These are phyloP conservation scores for Apiospora arundinis DNA, from an alignment of 2,329 filamentous ascomycete species.

Conservation along the genomic window DNA sequence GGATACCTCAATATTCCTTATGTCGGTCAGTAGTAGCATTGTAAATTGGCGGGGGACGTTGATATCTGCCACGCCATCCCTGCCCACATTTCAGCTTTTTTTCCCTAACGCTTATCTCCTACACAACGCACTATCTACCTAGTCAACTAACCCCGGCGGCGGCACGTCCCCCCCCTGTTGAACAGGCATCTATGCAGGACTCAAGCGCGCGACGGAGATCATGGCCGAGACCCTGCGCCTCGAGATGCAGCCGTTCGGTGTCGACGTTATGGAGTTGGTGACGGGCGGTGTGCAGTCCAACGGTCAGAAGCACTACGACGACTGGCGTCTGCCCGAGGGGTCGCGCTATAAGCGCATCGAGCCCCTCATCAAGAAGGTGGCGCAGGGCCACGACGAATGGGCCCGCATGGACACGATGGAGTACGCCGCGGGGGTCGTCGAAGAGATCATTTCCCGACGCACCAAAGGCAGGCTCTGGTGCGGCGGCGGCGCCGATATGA, in stretches of 20 bases:
- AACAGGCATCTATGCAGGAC: conserved; percentile 30
- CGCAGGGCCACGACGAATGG: conserved; percentile 33
- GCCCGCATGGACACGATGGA: conserved; percentile 33
- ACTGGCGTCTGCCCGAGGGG: conserved; percentile 31
- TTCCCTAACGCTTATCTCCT: neutral
- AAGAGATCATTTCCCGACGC: conserved; percentile 29
- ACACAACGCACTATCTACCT: too few relatives aligned
- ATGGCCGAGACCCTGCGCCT: conserved; percentile 36
- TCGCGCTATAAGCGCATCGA: conserved; percentile 36
- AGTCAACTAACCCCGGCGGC: neutral
- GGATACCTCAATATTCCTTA: conserved; percentile 24
- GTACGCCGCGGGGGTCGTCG: conserved; percentile 31
- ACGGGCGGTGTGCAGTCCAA: conserved; percentile 34
- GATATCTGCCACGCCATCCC: too few relatives aligned
- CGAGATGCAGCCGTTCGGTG: conserved; percentile 36
- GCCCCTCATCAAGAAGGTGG: conserved; percentile 28
- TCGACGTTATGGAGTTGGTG: conserved; percentile 36
- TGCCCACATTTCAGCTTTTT: too few relatives aligned
- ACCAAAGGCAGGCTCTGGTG: conserved; percentile 26
- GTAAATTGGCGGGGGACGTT: too few relatives aligned
- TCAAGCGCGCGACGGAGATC: conserved; percentile 36
- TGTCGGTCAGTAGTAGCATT: neutral
- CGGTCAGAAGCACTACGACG: conserved; percentile 36
- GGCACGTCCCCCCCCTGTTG: too few relatives aligned
- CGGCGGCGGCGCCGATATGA: neutral